Conservation (phyloP, 2,329 filamentous ascomycete species). For the Fusarium sp. region DNA sequence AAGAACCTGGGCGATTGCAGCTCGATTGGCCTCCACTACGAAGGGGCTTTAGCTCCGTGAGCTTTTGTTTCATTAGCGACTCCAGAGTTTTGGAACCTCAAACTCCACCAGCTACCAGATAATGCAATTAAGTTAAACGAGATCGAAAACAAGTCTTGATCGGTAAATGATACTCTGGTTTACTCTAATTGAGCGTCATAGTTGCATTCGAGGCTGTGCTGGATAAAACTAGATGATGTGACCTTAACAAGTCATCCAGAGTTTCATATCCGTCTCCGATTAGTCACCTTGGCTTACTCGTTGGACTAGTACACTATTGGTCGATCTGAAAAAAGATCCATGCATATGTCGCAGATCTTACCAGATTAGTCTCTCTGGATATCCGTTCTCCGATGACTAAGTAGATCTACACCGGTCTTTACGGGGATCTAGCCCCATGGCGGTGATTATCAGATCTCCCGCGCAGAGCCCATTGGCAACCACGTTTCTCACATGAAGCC, state of each 20-base stretch:
- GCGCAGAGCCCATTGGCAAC: conserved; percentile 3
- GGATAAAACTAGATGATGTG: conserved; percentile 7
- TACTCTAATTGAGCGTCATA: background rate
- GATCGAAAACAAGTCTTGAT: background rate
- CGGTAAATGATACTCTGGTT: background rate
- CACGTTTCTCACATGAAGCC: conserved; percentile 7
- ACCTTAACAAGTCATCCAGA: background rate
- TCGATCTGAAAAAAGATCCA: background rate
- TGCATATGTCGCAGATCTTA: background rate
- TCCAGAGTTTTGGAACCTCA: background rate
- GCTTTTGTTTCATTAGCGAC: conserved; percentile 1
- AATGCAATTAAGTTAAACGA: background rate
- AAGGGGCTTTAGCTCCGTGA: background rate
- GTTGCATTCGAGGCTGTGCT: conserved; percentile 3
- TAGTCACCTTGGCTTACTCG: background rate
- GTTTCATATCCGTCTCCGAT: conserved; percentile 7
- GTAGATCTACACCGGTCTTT: conserved; percentile 4
- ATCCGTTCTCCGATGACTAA: conserved; percentile 19
- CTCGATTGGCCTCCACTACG: background rate
- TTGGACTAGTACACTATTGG: background rate
- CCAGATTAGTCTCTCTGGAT: background rate
- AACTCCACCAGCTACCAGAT: background rate
- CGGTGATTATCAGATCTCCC: conserved; percentile 11
- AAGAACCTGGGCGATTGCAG: conserved; percentile 2
- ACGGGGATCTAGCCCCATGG: background rate